These are phyloP conservation scores for Cocos nucifera DNA, from an alignment of 176 grass and related monocot genomes.

Conservation along the genomic window DNA sequence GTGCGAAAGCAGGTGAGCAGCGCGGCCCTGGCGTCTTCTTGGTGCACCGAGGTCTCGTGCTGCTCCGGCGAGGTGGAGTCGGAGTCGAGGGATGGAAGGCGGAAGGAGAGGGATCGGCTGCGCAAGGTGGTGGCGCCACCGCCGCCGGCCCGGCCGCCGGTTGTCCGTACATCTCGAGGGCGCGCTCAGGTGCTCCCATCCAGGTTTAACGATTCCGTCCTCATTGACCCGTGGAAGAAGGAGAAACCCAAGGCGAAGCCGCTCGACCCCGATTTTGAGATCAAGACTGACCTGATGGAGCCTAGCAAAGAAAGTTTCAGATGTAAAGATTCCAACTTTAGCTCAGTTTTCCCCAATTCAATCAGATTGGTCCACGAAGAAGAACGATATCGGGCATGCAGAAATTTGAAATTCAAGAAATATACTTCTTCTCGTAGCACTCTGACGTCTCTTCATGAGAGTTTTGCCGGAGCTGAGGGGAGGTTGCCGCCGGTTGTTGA, in stretches of 20 bases:
- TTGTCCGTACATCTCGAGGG: conserved; percentile 70
- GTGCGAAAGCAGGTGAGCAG: conserved; percentile 16
- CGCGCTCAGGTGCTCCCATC: conserved; percentile 65
- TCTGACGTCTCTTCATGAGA: conserved; percentile 28
- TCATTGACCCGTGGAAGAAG: conserved; percentile 83
- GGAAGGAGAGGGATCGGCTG: conserved; percentile 1
- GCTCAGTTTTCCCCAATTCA: conserved; percentile 25
- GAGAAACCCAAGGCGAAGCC: conserved; percentile 41
- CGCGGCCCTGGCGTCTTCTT: conserved; percentile 8
- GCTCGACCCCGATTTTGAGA: conserved; percentile 21
- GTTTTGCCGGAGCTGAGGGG: neutral
- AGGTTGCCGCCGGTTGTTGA: conserved; percentile 1
- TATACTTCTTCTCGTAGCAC: conserved; percentile 41
- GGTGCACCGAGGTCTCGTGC: conserved; percentile 7
- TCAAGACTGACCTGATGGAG: conserved; percentile 20
- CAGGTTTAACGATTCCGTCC: conserved; percentile 83
- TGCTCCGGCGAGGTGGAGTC: conserved; percentile 8
- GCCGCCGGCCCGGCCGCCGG: conserved; percentile 34
- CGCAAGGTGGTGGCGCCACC: conserved; percentile 7
- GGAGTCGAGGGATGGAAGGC: conserved; percentile 4
- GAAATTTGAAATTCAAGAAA: conserved; percentile 45
- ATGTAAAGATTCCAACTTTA: conserved; percentile 21
- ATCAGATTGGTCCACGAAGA: conserved; percentile 36
- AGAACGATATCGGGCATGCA: conserved; percentile 34
- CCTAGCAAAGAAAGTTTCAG: conserved; percentile 16